phyloP scores from a whole-genome alignment of 495 filamentous ascomycete species.

The Aspergillus avenaceus region DNA sequence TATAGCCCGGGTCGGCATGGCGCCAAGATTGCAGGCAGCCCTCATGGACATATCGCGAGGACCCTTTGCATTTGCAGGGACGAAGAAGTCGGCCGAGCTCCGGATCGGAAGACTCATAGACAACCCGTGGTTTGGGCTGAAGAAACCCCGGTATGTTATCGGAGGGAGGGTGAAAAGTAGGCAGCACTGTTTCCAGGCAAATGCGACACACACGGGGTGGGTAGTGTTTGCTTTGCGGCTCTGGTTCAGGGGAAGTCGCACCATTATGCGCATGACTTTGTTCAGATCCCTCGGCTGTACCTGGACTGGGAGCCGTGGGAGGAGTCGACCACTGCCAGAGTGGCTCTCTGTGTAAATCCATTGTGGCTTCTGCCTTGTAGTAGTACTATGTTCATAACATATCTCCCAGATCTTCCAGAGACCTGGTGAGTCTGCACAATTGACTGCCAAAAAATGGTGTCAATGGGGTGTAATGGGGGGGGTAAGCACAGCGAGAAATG shows the following conservation, averaged over 20 bases:
- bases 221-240: conserved; percentile 47
- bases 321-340: conserved; percentile 21
- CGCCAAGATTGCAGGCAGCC: conserved; percentile 90
- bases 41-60: conserved; percentile 90
- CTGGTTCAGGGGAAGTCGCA: conserved; percentile 9
- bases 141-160: conserved; percentile 61
- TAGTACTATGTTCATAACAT: conserved; percentile 13
- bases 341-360: conserved; percentile 17
- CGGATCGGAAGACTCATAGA: conserved; percentile 71
- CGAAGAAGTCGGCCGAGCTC: conserved; percentile 77
- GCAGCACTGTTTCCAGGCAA: conserved; percentile 79
- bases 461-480: neutral
- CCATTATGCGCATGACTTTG: conserved; percentile 10
- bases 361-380: conserved; percentile 5
- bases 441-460: neutral
- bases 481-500: neutral
- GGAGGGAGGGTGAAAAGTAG: conserved; percentile 65
- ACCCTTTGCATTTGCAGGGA: conserved; percentile 90
- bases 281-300: conserved; percentile 14
- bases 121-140: conserved; percentile 56
- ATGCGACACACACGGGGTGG: conserved; percentile 81
- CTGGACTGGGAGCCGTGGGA: conserved; percentile 3
- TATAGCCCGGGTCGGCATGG: conserved; percentile 62
- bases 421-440: neutral
- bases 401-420: conserved; percentile 10